These are phyloP conservation scores for Amanita pseudoporphyria DNA, from an alignment of 768 basidiomycete species.

Conservation along the genomic window DNA sequence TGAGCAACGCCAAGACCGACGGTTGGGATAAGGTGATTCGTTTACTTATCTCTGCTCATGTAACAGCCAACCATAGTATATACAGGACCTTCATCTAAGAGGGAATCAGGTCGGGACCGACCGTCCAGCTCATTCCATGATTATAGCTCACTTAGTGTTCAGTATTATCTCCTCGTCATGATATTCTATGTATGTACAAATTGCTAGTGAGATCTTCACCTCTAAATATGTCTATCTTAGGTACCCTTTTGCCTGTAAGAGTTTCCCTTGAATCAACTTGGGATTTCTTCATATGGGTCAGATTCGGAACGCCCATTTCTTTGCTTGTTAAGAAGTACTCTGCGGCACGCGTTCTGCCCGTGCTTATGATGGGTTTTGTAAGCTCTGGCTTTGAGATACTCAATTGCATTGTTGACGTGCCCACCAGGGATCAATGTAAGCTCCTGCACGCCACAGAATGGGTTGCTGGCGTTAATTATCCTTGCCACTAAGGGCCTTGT, in stretches of 20 bases:
- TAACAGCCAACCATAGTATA: not conserved
- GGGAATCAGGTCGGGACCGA: constrained; percentile 30
- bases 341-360: constrained; percentile 34
- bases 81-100: constrained; percentile 29
- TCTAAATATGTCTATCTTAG: constrained; percentile 14
- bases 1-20: constrained; percentile 43
- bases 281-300: constrained; percentile 7
- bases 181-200: constrained; percentile 29
- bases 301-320: constrained; percentile 40
- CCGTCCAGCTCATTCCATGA: not conserved
- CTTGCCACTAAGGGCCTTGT: constrained; percentile 31
- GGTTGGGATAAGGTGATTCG: constrained; percentile 34
- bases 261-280: not conserved
- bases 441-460: not conserved
- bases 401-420: not conserved
- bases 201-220: not conserved
- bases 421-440: constrained; percentile 32
- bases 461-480: not conserved
- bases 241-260: constrained; percentile 37
- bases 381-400: constrained; percentile 8
- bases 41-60: not conserved
- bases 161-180: constrained; percentile 42
- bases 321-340: constrained; percentile 39
- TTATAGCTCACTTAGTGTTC: not conserved
- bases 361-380: constrained; percentile 44